phyloP scores from a whole-genome alignment of 768 basidiomycete genomes.

The Coprinellus micaceus region DNA sequence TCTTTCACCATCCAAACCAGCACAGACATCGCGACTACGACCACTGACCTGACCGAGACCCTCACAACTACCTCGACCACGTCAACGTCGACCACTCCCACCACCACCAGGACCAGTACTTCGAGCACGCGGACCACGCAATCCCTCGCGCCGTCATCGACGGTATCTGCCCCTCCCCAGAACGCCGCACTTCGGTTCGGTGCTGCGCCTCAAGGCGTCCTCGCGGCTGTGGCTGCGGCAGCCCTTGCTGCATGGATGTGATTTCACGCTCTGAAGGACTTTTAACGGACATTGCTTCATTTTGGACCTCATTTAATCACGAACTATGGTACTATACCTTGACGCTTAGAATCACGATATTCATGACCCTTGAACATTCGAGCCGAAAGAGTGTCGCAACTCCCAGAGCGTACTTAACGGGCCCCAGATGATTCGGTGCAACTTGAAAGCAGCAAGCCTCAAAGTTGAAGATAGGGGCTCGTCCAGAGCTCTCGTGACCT shows the following conservation, averaged over 20 bases:
- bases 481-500: no score
- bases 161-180: neutral
- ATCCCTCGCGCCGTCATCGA: neutral
- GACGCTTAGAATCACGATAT: no score
- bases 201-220: neutral
- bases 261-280: neutral
- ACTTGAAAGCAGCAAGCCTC: no score
- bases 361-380: no score
- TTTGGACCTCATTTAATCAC: neutral
- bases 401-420: no score
- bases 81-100: neutral
- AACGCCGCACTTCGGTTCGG: neutral
- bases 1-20: no score
- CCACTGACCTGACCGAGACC: neutral
- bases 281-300: neutral
- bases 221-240: neutral
- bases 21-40: neutral
- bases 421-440: no score
- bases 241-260: constrained; percentile 2
- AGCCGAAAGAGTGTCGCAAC: no score
- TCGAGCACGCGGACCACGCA: neutral
- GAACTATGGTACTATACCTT: no score
- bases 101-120: neutral
- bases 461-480: no score
- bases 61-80: neutral